Evolutionary conservation across 768 basidiomycete genomes (phyloP).

Genomic region (Leccinum broughii): DNA sequence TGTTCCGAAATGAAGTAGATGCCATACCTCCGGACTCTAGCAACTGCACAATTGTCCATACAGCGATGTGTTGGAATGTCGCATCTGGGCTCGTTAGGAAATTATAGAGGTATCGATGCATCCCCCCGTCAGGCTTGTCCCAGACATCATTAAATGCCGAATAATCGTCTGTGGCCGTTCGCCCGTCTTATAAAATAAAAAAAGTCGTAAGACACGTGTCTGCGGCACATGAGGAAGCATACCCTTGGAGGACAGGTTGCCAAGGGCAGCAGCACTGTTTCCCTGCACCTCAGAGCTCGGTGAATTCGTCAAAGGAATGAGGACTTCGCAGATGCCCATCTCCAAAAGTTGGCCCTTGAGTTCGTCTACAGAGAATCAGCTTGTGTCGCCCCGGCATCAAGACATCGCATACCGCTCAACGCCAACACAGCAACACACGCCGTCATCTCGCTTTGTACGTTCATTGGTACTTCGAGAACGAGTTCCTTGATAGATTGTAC

Average conservation of each 20-base stretch:
- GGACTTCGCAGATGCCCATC: conserved; percentile 97
- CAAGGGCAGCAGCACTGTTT: conserved; percentile 96
- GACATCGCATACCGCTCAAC: conserved; percentile 72
- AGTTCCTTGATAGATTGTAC: conserved; percentile 96
- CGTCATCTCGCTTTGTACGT: conserved; percentile 99
- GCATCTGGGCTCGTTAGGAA: conserved; percentile 93
- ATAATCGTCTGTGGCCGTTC: conserved; percentile 82
- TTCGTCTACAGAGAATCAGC: conserved; percentile 64
- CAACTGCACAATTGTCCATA: conserved; percentile 98
- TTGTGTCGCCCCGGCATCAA: background rate
- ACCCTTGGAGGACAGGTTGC: conserved; percentile 98
- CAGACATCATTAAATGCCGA: conserved; percentile 97
- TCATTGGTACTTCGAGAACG: conserved; percentile 91
- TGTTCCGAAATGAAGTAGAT: background rate
- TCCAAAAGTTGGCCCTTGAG: conserved; percentile 95
- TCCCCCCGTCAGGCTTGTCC: conserved; percentile 96
- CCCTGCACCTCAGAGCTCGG: conserved; percentile 97
- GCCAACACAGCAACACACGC: conserved; percentile 97
- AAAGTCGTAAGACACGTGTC: background rate
- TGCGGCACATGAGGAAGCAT: conserved; percentile 13
- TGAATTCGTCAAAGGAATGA: conserved; percentile 96
- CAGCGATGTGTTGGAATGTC: conserved; percentile 99
- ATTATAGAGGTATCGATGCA: conserved; percentile 91
- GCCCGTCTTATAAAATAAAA: conserved; percentile 52
- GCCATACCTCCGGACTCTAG: conserved; percentile 87